Evolutionary conservation across 2,329 filamentous ascomycete genomes (phyloP).

Genomic region (Talaromyces islandicus): DNA sequence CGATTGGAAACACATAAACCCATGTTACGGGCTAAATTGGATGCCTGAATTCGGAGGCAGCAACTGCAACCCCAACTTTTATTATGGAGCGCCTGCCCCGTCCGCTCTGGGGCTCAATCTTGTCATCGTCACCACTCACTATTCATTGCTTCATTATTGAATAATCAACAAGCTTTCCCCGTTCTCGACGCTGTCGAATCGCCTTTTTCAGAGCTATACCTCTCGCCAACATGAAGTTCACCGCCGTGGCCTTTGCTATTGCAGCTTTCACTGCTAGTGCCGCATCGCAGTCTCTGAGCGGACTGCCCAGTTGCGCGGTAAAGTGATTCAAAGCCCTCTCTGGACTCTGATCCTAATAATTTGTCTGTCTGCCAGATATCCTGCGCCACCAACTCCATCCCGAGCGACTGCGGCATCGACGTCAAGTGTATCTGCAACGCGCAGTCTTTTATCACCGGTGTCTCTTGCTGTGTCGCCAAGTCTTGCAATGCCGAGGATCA

Average conservation of each 20-base stretch:
- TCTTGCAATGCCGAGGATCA: slow-evolving; percentile 41
- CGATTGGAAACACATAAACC: background rate
- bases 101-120: background rate
- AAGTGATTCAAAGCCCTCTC: slow-evolving; percentile 20
- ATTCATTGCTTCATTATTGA: background rate
- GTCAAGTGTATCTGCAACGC: slow-evolving; percentile 46
- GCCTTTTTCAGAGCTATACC: background rate
- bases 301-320: slow-evolving; percentile 53
- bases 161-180: background rate
- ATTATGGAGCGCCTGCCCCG: background rate
- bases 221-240: slow-evolving; percentile 8
- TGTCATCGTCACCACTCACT: background rate
- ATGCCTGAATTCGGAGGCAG: background rate
- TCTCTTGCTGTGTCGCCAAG: slow-evolving; percentile 46
- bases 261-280: slow-evolving; percentile 45
- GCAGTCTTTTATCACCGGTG: slow-evolving; percentile 40
- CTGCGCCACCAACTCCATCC: slow-evolving; percentile 39
- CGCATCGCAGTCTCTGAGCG: slow-evolving; percentile 40
- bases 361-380: slow-evolving; percentile 18
- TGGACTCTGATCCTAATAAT: slow-evolving; percentile 6
- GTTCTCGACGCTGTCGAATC: background rate
- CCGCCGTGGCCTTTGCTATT: slow-evolving; percentile 42
- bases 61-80: background rate
- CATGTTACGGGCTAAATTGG: background rate
- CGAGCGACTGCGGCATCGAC: slow-evolving; percentile 36